Base-by-base conservation (phyloP, 768 basidiomycete species). In the Naganishia vaughanmartiniae region DNA sequence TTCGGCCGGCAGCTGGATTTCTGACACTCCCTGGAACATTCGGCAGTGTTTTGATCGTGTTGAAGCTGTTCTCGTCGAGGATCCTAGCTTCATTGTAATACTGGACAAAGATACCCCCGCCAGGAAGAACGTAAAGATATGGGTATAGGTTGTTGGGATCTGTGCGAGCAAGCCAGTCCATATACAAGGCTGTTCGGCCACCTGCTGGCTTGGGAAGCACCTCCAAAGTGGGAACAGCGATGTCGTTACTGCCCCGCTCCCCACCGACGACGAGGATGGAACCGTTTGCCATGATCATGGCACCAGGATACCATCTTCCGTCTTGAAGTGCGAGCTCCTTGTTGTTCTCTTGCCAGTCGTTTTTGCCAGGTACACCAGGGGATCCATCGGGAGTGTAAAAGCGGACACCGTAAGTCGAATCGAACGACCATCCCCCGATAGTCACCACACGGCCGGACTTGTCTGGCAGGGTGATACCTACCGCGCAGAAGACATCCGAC, bases 51-150 rank as follows among this genome's bases (percentile, higher is more conserved):
- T 73, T 72, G 66, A 87, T 78, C 0, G 90, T 91, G 26, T 83
- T 80, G 72, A 91, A 90, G 0, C 86, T 89, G 14, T 77, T 82
- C 0, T 88, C 87, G 69, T 91, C 85, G 31, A 91, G 82, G 71
- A 91, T 86, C 19, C 90, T 87, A 0, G 90, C 90, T 79, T 91
- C 89, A 72, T 92, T 91, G 82, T 87, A 91, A 76, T 91, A 91
- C 0, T 90, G 88, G 48, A 89, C 84, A 77, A 91, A 91, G 74
- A 92, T 81, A 39, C 85, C 84, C 1, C 86, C 86, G 54, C 87
- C 87, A 0, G 90, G 90, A 19, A 92, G 84, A 9, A 90, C 84
- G 66, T 88, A 79, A 39, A 91, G 81, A 83, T 89, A 91, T 0
- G 90, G 90, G 75, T 92, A 92, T 58, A 92, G 79, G 74, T 91